A percentile compares a stretch with the other conserved stretches of the same genome.
phyloP scores from a whole-genome alignment of 2,329 filamentous ascomycete genomes.

The Cryphonectria nitschkei region DNA sequence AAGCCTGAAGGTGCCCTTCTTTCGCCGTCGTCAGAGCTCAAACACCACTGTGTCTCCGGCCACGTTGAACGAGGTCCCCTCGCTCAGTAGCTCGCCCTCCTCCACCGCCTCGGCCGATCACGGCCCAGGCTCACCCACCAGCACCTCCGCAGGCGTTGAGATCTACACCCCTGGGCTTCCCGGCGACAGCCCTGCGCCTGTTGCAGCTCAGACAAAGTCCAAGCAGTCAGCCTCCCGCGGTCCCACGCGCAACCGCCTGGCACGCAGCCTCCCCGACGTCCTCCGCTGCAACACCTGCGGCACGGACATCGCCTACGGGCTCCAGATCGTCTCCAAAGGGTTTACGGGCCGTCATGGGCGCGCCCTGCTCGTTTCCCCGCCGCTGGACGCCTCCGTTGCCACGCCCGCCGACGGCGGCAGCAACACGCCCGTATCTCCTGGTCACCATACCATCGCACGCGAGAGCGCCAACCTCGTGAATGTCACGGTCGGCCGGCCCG shows the following conservation, averaged over 20 bases:
- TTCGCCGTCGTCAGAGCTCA: constrained; percentile 41
- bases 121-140: constrained; percentile 36
- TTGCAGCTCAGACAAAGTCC: constrained; percentile 21
- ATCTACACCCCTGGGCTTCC: constrained; percentile 30
- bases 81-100: constrained; percentile 33
- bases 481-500: constrained; percentile 56
- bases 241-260: constrained; percentile 39
- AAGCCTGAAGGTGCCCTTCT: constrained; percentile 53
- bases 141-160: constrained; percentile 25
- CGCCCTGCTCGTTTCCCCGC: constrained; percentile 59
- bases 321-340: constrained; percentile 67
- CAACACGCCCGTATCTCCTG: constrained; percentile 21
- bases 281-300: constrained; percentile 63
- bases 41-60: constrained; percentile 37
- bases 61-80: constrained; percentile 32
- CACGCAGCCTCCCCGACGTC: constrained; percentile 54
- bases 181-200: constrained; percentile 33
- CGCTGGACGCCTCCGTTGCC: constrained; percentile 32
- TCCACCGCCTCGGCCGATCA: constrained; percentile 30
- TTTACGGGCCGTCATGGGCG: constrained; percentile 69
- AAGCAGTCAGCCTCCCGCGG: constrained; percentile 23
- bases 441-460: constrained; percentile 29
- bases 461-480: constrained; percentile 50
- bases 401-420: constrained; percentile 23
- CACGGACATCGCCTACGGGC: constrained; percentile 62